Evolutionary conservation across 148 eudicot genomes (phyloP).

Genomic region (Simmondsia chinensis): DNA sequence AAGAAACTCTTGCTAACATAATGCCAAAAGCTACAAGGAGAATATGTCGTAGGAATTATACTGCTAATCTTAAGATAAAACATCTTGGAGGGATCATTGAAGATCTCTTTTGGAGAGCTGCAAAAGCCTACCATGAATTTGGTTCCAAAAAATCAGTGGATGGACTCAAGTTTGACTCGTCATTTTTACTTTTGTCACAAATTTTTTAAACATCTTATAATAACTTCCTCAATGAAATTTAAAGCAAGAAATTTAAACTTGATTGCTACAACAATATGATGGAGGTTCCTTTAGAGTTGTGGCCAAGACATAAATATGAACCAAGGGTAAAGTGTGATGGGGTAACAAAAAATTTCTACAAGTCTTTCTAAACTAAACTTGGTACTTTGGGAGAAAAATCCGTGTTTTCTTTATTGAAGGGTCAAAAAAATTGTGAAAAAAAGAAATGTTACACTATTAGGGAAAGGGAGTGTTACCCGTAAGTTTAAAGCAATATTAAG

Average conservation of each 20-base stretch:
- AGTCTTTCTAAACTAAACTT: neutral
- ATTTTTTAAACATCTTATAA: too few species aligned
- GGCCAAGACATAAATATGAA: neutral
- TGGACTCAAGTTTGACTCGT: neutral
- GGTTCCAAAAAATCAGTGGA: neutral
- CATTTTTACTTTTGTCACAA: too few species aligned
- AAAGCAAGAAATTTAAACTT: neutral
- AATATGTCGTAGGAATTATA: neutral
- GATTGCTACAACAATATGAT: neutral
- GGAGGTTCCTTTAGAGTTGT: neutral
- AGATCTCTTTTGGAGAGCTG: neutral
- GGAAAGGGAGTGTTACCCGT: neutral
- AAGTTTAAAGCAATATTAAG: too few species aligned
- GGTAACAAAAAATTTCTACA: neutral
- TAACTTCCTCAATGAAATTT: too few species aligned
- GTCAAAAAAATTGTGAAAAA: neutral
- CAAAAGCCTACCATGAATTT: neutral
- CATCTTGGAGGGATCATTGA: neutral
- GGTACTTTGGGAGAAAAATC: neutral
- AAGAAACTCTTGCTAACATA: neutral
- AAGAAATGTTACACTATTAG: neutral
- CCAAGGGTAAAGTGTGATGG: neutral
- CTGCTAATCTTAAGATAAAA: neutral
- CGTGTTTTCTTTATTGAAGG: neutral
- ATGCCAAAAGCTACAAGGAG: neutral